phyloP scores from a whole-genome alignment of 179 eudicot genomes.

The Vitellaria paradoxa region DNA sequence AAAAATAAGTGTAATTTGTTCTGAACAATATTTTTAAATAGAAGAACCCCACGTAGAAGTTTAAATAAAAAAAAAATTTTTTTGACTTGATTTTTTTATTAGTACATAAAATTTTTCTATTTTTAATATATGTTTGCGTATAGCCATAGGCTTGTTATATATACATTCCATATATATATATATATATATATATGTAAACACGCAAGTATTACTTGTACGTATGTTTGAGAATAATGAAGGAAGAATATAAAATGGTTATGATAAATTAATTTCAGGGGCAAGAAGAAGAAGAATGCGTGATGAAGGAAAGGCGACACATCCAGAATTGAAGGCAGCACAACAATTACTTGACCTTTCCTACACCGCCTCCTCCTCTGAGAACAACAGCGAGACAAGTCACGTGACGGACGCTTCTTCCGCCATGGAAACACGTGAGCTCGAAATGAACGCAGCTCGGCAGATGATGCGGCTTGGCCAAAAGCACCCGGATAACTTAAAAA shows the following conservation, averaged over 20 bases:
- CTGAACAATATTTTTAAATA: no score
- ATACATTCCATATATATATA: no score
- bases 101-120: no score
- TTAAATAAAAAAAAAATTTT: no score
- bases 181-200: no score
- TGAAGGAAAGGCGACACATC: background rate
- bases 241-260: no score
- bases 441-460: slow-evolving; percentile 1
- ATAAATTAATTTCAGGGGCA: background rate
- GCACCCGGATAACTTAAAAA: background rate
- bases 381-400: background rate
- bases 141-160: no score
- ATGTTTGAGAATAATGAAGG: background rate
- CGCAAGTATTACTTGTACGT: background rate
- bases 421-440: background rate
- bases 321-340: background rate
- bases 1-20: no score
- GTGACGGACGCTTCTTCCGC: background rate
- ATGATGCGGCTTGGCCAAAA: background rate
- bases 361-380: background rate
- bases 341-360: background rate
- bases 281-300: background rate
- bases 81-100: no score
- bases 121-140: no score
- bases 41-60: no score